phyloP scores from a whole-genome alignment of 2,329 filamentous ascomycete genomes.

The Neonectria punicea region DNA sequence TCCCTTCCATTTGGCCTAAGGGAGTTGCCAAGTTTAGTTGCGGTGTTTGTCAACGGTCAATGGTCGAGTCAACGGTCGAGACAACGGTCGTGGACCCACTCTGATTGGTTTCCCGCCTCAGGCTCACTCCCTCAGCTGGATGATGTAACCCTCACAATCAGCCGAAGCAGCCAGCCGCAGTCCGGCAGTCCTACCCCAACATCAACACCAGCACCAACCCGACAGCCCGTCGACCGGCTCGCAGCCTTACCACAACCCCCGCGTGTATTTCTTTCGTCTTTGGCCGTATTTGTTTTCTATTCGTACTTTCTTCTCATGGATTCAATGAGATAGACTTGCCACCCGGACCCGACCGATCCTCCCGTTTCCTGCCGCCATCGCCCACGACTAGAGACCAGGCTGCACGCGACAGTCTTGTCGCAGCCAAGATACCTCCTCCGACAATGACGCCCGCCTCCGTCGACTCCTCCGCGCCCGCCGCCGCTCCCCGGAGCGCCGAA shows the following conservation, averaged over 20 bases:
- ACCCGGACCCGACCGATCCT: conserved; percentile 14
- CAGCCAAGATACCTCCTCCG: neutral
- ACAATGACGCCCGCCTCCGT: conserved; percentile 1
- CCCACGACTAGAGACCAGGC: neutral
- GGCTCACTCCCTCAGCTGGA: neutral
- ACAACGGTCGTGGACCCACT: neutral
- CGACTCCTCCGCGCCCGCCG: conserved; percentile 2
- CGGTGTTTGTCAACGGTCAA: neutral
- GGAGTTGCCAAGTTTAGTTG: neutral
- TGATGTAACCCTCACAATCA: conserved; percentile 3
- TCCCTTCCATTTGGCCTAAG: neutral
- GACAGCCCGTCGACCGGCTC: neutral
- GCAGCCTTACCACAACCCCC: neutral
- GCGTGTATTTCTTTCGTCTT: neutral
- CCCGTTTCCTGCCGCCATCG: conserved; percentile 20
- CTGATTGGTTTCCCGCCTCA: conserved; percentile 2
- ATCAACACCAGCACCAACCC: neutral
- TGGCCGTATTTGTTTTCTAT: neutral
- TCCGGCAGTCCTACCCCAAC: neutral
- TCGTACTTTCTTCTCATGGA: neutral
- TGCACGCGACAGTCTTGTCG: conserved; percentile 15
- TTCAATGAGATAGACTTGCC: conserved; percentile 17
- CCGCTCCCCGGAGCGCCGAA: conserved; percentile 31
- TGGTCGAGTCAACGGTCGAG: too few species aligned
- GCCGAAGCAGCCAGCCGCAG: neutral